These are phyloP conservation scores for Hawksworthiomyces lignivorus DNA, from an alignment of 2,329 filamentous ascomycete species.

Conservation along the genomic window DNA sequence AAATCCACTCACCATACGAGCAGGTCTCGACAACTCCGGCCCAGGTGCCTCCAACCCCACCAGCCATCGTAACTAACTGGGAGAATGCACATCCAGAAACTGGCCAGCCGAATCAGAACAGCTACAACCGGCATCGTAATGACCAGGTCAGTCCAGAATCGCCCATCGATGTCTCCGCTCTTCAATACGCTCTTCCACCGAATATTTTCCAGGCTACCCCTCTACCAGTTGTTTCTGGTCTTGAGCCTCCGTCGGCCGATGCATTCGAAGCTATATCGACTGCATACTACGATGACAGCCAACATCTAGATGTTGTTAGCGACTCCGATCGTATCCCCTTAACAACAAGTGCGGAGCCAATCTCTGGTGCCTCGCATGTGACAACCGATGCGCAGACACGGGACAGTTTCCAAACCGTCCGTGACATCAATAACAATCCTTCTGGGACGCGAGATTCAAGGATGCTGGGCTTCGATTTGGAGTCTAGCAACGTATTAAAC, in stretches of 20 bases:
- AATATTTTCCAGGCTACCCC: slow-evolving; percentile 33
- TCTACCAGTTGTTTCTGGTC: slow-evolving; percentile 6
- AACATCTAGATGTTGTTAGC: slow-evolving; percentile 28
- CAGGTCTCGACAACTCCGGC: slow-evolving; percentile 19
- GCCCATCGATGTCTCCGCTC: slow-evolving; percentile 44
- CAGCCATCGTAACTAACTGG: slow-evolving; percentile 46
- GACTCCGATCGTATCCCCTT: slow-evolving; percentile 54
- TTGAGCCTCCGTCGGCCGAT: slow-evolving; percentile 16
- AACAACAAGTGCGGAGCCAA: slow-evolving; percentile 47
- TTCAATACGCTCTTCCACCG: slow-evolving; percentile 49
- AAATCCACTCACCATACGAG: slow-evolving; percentile 6
- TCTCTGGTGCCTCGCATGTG: slow-evolving; percentile 37
- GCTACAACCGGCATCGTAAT: slow-evolving; percentile 28
- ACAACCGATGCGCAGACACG: slow-evolving; percentile 34
- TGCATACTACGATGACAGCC: slow-evolving; percentile 35
- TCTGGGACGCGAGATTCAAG: slow-evolving; percentile 39
- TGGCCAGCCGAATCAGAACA: slow-evolving; percentile 27
- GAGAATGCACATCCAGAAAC: slow-evolving; percentile 36
- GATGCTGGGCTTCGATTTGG: slow-evolving; percentile 50
- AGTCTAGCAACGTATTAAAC: slow-evolving; percentile 45
- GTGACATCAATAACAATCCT: slow-evolving; percentile 48
- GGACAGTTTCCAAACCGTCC: slow-evolving; percentile 52
- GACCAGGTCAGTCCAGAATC: slow-evolving; percentile 34
- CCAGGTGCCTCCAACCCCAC: slow-evolving; percentile 28
- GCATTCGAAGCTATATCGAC: slow-evolving; percentile 24